These are phyloP conservation scores for Tubosaeta sp. DNA, from an alignment of 768 basidiomycete genomes.

Conservation along the genomic window DNA sequence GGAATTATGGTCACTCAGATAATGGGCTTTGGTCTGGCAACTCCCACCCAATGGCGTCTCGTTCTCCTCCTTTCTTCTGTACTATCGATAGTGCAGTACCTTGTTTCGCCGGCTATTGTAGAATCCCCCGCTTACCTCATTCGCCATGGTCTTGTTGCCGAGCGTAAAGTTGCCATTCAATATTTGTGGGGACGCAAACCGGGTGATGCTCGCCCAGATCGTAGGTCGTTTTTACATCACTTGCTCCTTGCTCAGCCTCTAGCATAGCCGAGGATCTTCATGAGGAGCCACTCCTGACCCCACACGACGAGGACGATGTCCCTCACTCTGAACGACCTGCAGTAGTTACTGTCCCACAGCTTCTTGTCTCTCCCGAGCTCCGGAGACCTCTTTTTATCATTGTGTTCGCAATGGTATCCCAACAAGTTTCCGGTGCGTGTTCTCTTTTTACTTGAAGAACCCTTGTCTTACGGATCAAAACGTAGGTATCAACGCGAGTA, in stretches of 20 bases:
- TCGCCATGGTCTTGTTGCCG: constrained; percentile 44
- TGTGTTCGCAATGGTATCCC: constrained; percentile 67
- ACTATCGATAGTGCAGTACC: constrained; percentile 53
- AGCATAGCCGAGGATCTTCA: constrained; percentile 22
- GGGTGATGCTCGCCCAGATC: constrained; percentile 24
- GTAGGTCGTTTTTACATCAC: constrained; percentile 13
- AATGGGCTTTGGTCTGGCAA: constrained; percentile 67
- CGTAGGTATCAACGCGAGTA: constrained; percentile 73
- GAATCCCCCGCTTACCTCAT: constrained; percentile 74
- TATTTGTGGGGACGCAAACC: constrained; percentile 51
- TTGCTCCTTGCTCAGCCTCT: constrained; percentile 1
- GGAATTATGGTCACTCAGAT: constrained; percentile 86
- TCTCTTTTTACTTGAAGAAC: background rate
- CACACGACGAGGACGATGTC: constrained; percentile 12
- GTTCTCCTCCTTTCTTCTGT: constrained; percentile 61
- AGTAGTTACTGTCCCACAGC: constrained; percentile 48
- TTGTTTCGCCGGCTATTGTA: constrained; percentile 49
- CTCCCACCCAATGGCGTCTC: constrained; percentile 63
- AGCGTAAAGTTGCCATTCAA: constrained; percentile 41
- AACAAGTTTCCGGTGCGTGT: constrained; percentile 68
- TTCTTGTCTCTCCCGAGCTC: constrained; percentile 50
- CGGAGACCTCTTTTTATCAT: constrained; percentile 62
- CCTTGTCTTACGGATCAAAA: constrained; percentile 5
- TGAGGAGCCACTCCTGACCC: constrained; percentile 26
- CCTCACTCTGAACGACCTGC: constrained; percentile 22